phyloP scores from a whole-genome alignment of 2,329 filamentous ascomycete species.

The Tolypocladium endophyticum region DNA sequence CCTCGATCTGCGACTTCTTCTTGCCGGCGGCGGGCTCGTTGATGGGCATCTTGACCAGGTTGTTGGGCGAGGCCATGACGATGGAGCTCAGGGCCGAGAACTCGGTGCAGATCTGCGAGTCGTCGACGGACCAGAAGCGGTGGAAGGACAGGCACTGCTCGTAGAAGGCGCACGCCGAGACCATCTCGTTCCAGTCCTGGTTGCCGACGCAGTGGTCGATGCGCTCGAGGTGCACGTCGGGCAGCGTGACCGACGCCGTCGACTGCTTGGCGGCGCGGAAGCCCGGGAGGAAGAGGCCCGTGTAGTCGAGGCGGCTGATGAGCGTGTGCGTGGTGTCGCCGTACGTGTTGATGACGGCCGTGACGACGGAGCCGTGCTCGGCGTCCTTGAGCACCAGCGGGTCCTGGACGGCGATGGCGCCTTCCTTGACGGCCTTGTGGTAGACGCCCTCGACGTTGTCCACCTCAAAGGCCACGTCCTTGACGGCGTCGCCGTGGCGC shows the following conservation, averaged over 20 bases:
- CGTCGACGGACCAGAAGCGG: conserved; percentile 95
- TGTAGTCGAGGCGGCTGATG: conserved; percentile 61
- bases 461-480: conserved; percentile 91
- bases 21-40: conserved; percentile 89
- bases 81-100: conserved; percentile 82
- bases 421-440: conserved; percentile 55
- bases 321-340: conserved; percentile 93
- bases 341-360: conserved; percentile 81
- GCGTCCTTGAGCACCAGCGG: conserved; percentile 47
- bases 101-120: conserved; percentile 84
- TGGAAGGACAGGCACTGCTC: conserved; percentile 86
- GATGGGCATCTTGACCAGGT: conserved; percentile 94
- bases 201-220: conserved; percentile 98
- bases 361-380: conserved; percentile 54
- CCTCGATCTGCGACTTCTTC: conserved; percentile 89
- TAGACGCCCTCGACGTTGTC: conserved; percentile 80
- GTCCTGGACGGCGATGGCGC: conserved; percentile 50
- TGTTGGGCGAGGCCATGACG: conserved; percentile 81
- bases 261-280: conserved; percentile 48
- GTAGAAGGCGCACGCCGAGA: conserved; percentile 59
- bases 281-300: conserved; percentile 72
- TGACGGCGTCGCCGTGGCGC: conserved; percentile 84
- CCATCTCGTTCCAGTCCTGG: conserved; percentile 89
- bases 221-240: conserved; percentile 54
- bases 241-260: conserved; percentile 35